Conservation (phyloP, 78 protist species). For the Protostelium mycophagum region DNA sequence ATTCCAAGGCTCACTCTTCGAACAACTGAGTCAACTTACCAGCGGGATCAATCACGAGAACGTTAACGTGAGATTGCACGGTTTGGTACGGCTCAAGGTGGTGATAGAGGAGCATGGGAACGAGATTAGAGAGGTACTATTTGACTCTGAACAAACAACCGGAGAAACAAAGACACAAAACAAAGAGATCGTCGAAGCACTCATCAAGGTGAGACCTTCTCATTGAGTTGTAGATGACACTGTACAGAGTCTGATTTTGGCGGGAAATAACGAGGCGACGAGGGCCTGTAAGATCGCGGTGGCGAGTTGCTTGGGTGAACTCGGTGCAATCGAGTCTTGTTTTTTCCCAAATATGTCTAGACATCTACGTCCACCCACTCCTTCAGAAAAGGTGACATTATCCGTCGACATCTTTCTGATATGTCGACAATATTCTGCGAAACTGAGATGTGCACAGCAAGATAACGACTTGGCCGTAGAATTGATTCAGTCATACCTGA, state of each 20-base stretch:
- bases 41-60: background rate
- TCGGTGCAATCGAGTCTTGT: background rate
- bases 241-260: background rate
- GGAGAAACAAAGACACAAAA: background rate
- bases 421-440: background rate
- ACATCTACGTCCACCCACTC: background rate
- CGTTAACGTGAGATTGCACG: background rate
- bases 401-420: background rate
- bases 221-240: background rate
- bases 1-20: background rate
- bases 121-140: background rate
- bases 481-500: conserved; percentile 26
- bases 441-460: too few relatives aligned
- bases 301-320: background rate
- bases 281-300: background rate
- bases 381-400: background rate
- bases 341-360: background rate
- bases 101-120: background rate
- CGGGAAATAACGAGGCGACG: background rate
- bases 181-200: background rate
- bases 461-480: conserved; percentile 12
- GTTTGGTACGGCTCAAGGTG: background rate
- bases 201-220: background rate
- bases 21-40: background rate
- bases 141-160: background rate